Conservation (phyloP, 768 basidiomycete species). For the Russula earlei region DNA sequence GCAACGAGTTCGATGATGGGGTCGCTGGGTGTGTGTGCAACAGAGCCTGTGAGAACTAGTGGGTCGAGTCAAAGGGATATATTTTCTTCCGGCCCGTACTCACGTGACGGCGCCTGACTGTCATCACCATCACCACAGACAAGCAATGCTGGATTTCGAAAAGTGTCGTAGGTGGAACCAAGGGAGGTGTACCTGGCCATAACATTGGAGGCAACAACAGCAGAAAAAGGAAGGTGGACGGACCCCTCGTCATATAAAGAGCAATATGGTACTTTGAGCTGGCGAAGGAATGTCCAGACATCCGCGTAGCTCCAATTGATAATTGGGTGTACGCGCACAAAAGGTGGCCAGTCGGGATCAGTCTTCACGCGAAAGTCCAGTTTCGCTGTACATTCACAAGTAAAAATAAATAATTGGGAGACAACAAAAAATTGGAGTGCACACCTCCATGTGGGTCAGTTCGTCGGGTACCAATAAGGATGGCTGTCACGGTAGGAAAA, state of each 20-base stretch:
- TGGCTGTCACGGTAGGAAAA: constrained; percentile 62
- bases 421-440: constrained; percentile 23
- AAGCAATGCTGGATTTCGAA: constrained; percentile 78
- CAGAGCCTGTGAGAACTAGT: neutral
- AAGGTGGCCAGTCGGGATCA: constrained; percentile 82
- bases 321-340: constrained; percentile 89
- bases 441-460: constrained; percentile 91
- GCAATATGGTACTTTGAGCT: constrained; percentile 77
- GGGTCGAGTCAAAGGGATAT: constrained; percentile 4
- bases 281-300: constrained; percentile 80
- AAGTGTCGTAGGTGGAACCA: constrained; percentile 91
- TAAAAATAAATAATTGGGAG: neutral
- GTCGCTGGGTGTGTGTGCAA: neutral
- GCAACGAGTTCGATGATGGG: neutral
- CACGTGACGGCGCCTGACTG: constrained; percentile 20
- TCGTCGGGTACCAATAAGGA: constrained; percentile 82
- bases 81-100: neutral
- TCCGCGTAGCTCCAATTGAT: constrained; percentile 90
- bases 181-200: constrained; percentile 84
- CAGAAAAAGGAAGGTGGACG: neutral
- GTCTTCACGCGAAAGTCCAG: constrained; percentile 69
- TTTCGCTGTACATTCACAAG: constrained; percentile 36
- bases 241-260: constrained; percentile 85
- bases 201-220: neutral
- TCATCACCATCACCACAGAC: constrained; percentile 19